Percentiles rank a stretch among this genome's conserved stretches.
Evolutionary conservation across 139 green algal species (phyloP).

Genomic region (Haematococcus lacustris): DNA sequence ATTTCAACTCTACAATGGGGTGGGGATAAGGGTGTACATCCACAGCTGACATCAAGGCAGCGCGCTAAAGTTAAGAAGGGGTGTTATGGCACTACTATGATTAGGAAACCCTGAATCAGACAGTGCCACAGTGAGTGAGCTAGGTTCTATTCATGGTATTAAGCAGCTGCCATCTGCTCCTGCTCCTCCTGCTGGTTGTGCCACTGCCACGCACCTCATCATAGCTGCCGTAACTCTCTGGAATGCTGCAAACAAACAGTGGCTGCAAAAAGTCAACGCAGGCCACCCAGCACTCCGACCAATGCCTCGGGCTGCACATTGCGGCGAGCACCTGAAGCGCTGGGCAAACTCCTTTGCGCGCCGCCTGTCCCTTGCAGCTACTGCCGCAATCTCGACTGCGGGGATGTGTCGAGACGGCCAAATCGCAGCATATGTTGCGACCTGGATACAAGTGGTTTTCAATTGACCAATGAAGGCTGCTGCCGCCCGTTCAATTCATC

Average conservation of each 20-base stretch:
- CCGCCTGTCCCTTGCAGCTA: conserved; percentile 27
- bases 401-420: conserved; percentile 23
- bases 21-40: not conserved
- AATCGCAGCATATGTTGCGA: conserved; percentile 14
- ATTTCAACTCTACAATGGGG: too few relatives aligned
- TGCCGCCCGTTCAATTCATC: too few relatives aligned
- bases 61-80: not conserved
- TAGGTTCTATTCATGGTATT: not conserved
- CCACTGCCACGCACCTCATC: conserved; percentile 6
- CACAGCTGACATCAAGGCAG: not conserved
- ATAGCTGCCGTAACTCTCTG: conserved; percentile 37
- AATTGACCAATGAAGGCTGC: too few relatives aligned
- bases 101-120: not conserved
- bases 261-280: not conserved
- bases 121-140: not conserved
- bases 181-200: not conserved
- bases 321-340: conserved; percentile 18
- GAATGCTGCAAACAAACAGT: conserved; percentile 22
- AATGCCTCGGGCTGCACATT: not conserved
- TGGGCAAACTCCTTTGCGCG: conserved; percentile 27
- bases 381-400: conserved; percentile 23
- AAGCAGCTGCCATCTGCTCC: too few relatives aligned
- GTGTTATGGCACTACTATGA: not conserved
- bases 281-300: not conserved
- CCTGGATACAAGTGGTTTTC: not conserved